Base-by-base conservation (phyloP, 345 rosid genomes). In the Mercurialis annua region DNA sequence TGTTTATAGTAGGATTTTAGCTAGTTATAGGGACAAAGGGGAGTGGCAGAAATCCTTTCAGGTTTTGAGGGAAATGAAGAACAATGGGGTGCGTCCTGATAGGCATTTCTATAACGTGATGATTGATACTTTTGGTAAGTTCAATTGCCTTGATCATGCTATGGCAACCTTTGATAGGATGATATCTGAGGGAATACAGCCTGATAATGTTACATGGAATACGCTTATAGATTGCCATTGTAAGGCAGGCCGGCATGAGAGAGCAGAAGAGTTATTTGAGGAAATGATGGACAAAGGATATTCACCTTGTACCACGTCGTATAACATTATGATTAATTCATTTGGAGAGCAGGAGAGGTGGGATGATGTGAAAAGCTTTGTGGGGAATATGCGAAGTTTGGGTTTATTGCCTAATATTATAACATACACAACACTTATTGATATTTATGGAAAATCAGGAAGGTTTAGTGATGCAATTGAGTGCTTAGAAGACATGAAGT, bases 11-110 rank as follows among this genome's bases (percentile, higher is more conserved):
- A 81, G 97, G 69, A 87, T 89, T 65, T 79, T 94, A 64, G 90
- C 97, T 1, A 78, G 87, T 68, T 91, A 89, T 68, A 82, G 97
- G 0, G 92, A 94, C 67, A 83, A 78, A 81, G 99, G 99, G 30
- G 92, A 94, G 71, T 94, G 97, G 99, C 97, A 94, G 65, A 89
- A 80, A 79, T 76, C 96, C 0, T 94, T 94, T 79, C 95, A 94
- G 78, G 92, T 94, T 40, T 80, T 94, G 77, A 85, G 68, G 77
- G 99, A 94, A 75, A 94, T 94, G 99, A 85, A 86, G 76, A 81
- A 81, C 40, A 75, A 80, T 14, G 99, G 99, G 26, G 90, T 94
- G 47, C 77, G 71, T 31, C 97, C 99, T 0, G 97, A 94, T 71
- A 79, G 89, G 65, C 87, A 87, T 64, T 91, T 94, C 71, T 94